Evolutionary conservation across 2,329 filamentous ascomycete species (phyloP), one percentile per base, ranked within the genome.

Genomic region (Epichloe elymi): DNA sequence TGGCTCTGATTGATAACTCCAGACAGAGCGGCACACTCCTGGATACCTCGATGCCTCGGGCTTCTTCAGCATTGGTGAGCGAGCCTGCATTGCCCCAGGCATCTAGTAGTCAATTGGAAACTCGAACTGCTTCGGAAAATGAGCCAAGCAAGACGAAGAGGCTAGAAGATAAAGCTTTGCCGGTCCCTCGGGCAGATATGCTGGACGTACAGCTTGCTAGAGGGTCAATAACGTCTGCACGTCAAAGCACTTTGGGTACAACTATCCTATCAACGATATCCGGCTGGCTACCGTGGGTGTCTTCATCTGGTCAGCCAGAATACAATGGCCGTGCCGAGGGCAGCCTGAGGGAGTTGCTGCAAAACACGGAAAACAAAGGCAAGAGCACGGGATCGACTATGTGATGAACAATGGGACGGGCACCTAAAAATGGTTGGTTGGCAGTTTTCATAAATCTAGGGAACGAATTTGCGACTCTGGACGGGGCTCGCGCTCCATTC

Each of bases 71-170:
- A 17, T 66, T 83, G 11, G 64, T 80, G 6, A 73, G 79, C 56
- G 72, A 76, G 49, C 79, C 74, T 4, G 76, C 78, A n/a, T 61
- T 71, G 17, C 78, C 79, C 1, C 74, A 78, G 56, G 79, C 76
- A 2, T 80, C 77, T 0, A 73, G 64, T 30, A 75, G 67, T 50
- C 70, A 76, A 49, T 64, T 78, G 1, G 69, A 75, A 51, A 73
- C 74, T 15, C 68, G 71, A 53, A 65, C 68, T 8, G 59, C 63
- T 6, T 17, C 35, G 49, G 58, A 14, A 51, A 55, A 50, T 38
- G 50, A 46, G 30, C 26, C 46, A 14, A 15, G 41, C n/a, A 15
- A 48, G 19, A 45, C 26, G 15, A 40, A 15, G 26, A 5, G 7
- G n/a, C 12, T 17, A 3, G n/a, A 35, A 14, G n/a, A 26, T 11